Conservation (phyloP, 768 basidiomycete species). For the Macrocybe gigantea region DNA sequence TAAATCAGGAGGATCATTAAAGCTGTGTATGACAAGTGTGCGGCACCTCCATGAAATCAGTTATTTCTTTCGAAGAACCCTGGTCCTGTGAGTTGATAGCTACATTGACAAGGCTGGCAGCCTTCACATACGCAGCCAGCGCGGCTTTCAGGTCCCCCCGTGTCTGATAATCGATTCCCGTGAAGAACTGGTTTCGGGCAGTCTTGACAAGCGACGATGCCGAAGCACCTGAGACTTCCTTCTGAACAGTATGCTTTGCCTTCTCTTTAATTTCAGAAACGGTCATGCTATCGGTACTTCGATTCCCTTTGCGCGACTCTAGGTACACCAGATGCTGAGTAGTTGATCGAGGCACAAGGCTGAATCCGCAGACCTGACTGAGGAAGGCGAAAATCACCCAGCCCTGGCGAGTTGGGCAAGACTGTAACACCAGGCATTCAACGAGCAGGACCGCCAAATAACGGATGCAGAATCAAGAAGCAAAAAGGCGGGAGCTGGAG, state of each 20-base stretch:
- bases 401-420: slow-evolving; percentile 17
- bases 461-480: slow-evolving; percentile 5
- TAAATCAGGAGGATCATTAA: slow-evolving; percentile 6
- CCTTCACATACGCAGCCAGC: slow-evolving; percentile 52
- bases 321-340: slow-evolving; percentile 12
- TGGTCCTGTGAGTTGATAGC: slow-evolving; percentile 57
- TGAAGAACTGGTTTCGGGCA: slow-evolving; percentile 51
- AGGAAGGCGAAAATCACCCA: slow-evolving; percentile 20
- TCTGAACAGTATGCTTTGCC: slow-evolving; percentile 40
- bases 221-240: slow-evolving; percentile 52
- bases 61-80: slow-evolving; percentile 56
- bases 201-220: slow-evolving; percentile 54
- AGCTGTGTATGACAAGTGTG: slow-evolving; percentile 4
- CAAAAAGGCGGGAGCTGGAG: slow-evolving; percentile 3
- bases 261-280: slow-evolving; percentile 38
- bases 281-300: slow-evolving; percentile 27
- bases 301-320: slow-evolving; percentile 18
- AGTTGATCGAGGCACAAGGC: slow-evolving; percentile 10
- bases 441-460: slow-evolving; percentile 7
- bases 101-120: slow-evolving; percentile 52
- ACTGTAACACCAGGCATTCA: slow-evolving; percentile 24
- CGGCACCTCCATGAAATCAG: slow-evolving; percentile 61
- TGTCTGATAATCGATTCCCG: slow-evolving; percentile 46
- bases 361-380: slow-evolving; percentile 23
- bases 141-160: slow-evolving; percentile 59